Percentiles rank a stretch among this genome's conserved stretches.
These are phyloP conservation scores for Talaromyces adpressus DNA, from an alignment of 495 filamentous ascomycete genomes.

Conservation along the genomic window DNA sequence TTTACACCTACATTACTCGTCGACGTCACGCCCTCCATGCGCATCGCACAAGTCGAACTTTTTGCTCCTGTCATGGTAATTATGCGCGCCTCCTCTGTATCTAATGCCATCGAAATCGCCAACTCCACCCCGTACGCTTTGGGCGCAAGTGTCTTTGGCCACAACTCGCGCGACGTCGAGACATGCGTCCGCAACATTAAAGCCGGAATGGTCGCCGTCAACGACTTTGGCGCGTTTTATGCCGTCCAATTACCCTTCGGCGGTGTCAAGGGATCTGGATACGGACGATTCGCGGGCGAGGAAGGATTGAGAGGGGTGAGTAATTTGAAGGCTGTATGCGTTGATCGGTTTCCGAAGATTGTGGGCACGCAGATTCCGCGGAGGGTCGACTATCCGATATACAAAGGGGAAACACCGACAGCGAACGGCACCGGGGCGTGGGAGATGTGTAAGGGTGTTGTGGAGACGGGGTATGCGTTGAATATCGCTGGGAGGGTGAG, in stretches of 20 bases:
- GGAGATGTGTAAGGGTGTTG: constrained; percentile 54
- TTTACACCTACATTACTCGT: constrained; percentile 85
- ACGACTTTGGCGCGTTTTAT: constrained; percentile 91
- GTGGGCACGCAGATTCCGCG: constrained; percentile 69
- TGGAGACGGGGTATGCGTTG: constrained; percentile 57
- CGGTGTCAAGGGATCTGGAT: constrained; percentile 77
- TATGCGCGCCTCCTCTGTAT: constrained; percentile 58
- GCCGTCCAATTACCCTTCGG: constrained; percentile 91
- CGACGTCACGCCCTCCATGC: constrained; percentile 71
- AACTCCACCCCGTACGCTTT: constrained; percentile 75
- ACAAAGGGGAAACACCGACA: constrained; percentile 35
- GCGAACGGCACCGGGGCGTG: constrained; percentile 47
- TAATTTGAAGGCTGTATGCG: constrained; percentile 79
- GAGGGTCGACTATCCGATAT: constrained; percentile 73
- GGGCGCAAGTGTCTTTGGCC: constrained; percentile 78
- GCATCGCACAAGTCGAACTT: constrained; percentile 83
- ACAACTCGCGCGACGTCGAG: constrained; percentile 36
- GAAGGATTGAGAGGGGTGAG: constrained; percentile 81
- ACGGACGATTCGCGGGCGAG: constrained; percentile 86
- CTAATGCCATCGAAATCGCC: constrained; percentile 60
- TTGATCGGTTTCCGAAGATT: constrained; percentile 55
- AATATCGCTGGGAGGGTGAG: constrained; percentile 36
- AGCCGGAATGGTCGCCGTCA: constrained; percentile 85
- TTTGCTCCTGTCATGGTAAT: constrained; percentile 87
- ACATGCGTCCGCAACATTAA: constrained; percentile 60